Evolutionary conservation across 345 rosid species (phyloP), one percentile per base, ranked within the genome.

Genomic region (Pelargonium nanum): DNA sequence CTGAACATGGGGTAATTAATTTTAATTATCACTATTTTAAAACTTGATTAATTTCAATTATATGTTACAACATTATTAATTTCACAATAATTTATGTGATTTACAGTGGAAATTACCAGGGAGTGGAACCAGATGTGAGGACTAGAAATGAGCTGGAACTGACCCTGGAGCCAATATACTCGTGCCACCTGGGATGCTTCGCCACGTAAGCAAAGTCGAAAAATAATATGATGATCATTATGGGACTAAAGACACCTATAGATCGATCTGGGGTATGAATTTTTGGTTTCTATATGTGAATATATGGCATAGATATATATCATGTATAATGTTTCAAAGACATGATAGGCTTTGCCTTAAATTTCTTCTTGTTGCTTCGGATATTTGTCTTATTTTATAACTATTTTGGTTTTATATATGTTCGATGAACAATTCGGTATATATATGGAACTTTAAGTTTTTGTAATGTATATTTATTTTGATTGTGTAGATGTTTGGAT

Each of bases 101-200:
- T 28, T 79, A 80, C 79, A 82, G 89, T 55, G 80, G 84, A 30
- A 59, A 64, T 64, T 84, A 74, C 70, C 86, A 84, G 74, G 87
- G 80, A 71, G 87, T 69, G 62, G 72, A 72, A 51, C 65, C 74
- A 67, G 88, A 78, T 22, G 69, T 64, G 67, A 77, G 90, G 76
- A 80, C n/a, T n/a, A n/a, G 86, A 75, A 84, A 80, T 52, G 85
- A 80, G 56, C 89, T 86, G 6, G 87, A 82, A 30, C 84, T 84
- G 10, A 77, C 88, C 2, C 80, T 86, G 61, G 87, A 86, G 57
- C 89, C 84, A 2, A 63, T 80, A 50, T 78, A 75, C 65, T 63
- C 81, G 16, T 72, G 79, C 72, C 75, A 80, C 69, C 80, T 82
- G n/a, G 89, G 81, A 67, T 80, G 87, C 80, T 83, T 78, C 32